Conservation (phyloP, 192 early-diverging fungal species). For the Linnemannia hyalina region DNA sequence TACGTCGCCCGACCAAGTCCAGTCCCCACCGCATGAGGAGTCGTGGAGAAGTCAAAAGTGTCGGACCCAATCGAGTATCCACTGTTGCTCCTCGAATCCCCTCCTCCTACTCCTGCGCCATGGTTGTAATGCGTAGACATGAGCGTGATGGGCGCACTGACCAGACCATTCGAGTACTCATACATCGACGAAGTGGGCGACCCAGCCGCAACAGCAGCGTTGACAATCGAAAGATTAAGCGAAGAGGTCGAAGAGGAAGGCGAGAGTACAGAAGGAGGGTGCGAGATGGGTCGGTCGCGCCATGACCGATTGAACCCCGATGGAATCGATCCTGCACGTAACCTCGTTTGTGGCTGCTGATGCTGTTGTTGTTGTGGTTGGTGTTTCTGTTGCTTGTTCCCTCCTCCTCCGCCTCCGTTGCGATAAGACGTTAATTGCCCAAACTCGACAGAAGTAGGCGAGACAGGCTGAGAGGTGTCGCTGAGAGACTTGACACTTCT, state of each 20-base stretch:
- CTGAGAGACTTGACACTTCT: slow-evolving; percentile 3
- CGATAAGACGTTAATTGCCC: background rate
- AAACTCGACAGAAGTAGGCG: slow-evolving; percentile 28
- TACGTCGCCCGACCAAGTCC: slow-evolving; percentile 47
- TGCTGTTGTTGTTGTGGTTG: slow-evolving; percentile 5
- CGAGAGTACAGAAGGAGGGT: slow-evolving; percentile 42
- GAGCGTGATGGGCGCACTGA: slow-evolving; percentile 38
- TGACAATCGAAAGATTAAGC: slow-evolving; percentile 44
- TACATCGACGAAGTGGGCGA: slow-evolving; percentile 17
- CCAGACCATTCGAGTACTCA: background rate
- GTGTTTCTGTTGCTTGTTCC: background rate
- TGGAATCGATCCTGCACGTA: slow-evolving; percentile 39
- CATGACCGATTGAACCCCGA: slow-evolving; percentile 12
- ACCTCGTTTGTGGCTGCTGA: slow-evolving; percentile 11
- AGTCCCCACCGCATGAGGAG: slow-evolving; percentile 23
- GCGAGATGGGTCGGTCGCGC: slow-evolving; percentile 35
- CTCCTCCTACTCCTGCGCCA: background rate
- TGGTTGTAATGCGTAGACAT: background rate
- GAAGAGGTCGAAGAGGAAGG: slow-evolving; percentile 37
- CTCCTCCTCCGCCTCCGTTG: background rate
- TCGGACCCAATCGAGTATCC: slow-evolving; percentile 51
- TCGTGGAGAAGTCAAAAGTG: slow-evolving; percentile 11
- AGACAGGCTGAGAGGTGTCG: slow-evolving; percentile 13
- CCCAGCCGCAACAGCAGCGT: slow-evolving; percentile 48
- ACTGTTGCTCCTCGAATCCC: slow-evolving; percentile 41